A percentile compares a stretch with the other conserved stretches of the same genome.
Evolutionary conservation across 2,329 filamentous ascomycete genomes (phyloP).

Genomic region (Fulvia fulva): DNA sequence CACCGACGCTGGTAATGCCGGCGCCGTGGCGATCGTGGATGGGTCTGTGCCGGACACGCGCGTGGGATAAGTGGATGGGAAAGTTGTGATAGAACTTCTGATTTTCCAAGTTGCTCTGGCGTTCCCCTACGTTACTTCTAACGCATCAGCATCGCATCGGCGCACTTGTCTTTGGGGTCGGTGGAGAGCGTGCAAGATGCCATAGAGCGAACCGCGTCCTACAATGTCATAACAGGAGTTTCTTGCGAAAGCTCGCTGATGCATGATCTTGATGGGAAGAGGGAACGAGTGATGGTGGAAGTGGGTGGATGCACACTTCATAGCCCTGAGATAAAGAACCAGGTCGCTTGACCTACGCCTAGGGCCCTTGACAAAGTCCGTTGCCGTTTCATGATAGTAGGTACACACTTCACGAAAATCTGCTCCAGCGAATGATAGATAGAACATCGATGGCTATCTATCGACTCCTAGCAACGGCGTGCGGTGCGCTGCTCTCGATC

Average conservation of each 20-base stretch:
- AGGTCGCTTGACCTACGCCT: too few relatives aligned
- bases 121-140: not conserved
- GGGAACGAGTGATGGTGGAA: not conserved
- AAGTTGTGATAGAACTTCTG: not conserved
- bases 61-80: not conserved
- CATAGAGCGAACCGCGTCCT: not conserved
- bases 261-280: not conserved
- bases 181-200: not conserved
- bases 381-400: too few relatives aligned
- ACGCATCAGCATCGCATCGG: slow-evolving; percentile 8
- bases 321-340: too few relatives aligned
- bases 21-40: slow-evolving; percentile 30
- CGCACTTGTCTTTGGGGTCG: not conserved
- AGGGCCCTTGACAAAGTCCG: too few relatives aligned
- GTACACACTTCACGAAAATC: too few relatives aligned
- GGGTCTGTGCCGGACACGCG: slow-evolving; percentile 23
- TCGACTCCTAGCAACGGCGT: too few relatives aligned
- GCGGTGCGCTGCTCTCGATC: too few relatives aligned
- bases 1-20: slow-evolving; percentile 28
- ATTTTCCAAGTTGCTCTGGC: not conserved
- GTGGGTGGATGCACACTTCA: too few relatives aligned
- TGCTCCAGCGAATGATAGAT: too few relatives aligned
- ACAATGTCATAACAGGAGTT: too few relatives aligned
- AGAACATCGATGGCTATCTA: too few relatives aligned
- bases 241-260: not conserved